Conservation (phyloP, 805 yeast genomes). For the Zygosaccharomyces lentus region DNA sequence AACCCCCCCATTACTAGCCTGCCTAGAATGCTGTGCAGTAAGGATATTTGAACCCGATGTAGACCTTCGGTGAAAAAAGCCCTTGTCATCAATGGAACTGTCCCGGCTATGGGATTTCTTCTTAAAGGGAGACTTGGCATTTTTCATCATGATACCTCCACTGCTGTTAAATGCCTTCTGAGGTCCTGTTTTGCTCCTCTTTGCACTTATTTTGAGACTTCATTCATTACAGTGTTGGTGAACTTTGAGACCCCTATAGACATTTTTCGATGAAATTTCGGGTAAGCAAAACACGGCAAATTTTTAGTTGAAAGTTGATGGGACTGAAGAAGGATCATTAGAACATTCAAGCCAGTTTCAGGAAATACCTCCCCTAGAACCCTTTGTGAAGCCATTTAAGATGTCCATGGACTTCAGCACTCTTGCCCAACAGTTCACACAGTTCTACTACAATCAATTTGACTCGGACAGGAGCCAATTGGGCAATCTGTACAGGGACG, state of each 20-base stretch:
- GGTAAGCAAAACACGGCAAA: constrained; percentile 1
- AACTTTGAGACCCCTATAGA: constrained; percentile 6
- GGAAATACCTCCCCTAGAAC: not conserved
- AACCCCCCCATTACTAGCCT: constrained; percentile 17
- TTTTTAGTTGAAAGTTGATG: not conserved
- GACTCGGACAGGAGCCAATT: constrained; percentile 88
- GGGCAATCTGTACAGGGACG: constrained; percentile 92
- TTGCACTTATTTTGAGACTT: not conserved
- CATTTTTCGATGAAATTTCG: constrained; percentile 2
- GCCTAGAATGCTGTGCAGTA: constrained; percentile 13
- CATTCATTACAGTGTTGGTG: not conserved
- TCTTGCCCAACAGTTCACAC: constrained; percentile 75
- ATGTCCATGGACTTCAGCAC: constrained; percentile 44
- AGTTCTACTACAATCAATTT: constrained; percentile 91
- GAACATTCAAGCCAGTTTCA: not conserved
- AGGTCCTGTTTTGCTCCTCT: not conserved
- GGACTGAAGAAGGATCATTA: not conserved
- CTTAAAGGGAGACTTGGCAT: constrained; percentile 38
- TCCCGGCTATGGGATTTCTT: constrained; percentile 34
- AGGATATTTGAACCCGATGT: constrained; percentile 17
- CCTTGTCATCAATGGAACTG: constrained; percentile 29
- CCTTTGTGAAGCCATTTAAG: constrained; percentile 2
- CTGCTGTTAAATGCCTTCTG: not conserved
- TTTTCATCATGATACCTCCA: constrained; percentile 21
- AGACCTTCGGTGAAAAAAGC: constrained; percentile 21